phyloP scores from a whole-genome alignment of 805 yeast genomes.

The Metschnikowia gelsemii region DNA sequence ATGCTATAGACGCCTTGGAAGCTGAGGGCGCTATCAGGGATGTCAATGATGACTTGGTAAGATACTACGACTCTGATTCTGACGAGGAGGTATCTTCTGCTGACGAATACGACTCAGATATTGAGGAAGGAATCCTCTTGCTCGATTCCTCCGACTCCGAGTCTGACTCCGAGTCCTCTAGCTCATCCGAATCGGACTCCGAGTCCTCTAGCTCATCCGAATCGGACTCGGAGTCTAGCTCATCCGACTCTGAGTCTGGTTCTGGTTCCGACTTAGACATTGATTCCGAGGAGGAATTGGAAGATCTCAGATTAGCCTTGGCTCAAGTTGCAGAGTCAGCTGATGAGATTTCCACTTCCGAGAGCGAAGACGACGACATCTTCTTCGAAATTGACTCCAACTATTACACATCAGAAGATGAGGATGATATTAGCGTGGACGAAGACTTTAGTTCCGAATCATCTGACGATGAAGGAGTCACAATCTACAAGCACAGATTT shows the following conservation, averaged over 20 bases:
- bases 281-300: slow-evolving; percentile 29
- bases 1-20: slow-evolving; percentile 33
- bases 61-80: slow-evolving; percentile 26
- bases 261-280: slow-evolving; percentile 29
- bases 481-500: slow-evolving; percentile 42
- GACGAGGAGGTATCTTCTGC: slow-evolving; percentile 12
- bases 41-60: slow-evolving; percentile 27
- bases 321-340: slow-evolving; percentile 20
- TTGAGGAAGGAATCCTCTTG: slow-evolving; percentile 15
- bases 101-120: slow-evolving; percentile 19
- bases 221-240: slow-evolving; percentile 10
- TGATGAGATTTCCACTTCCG: slow-evolving; percentile 20
- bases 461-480: slow-evolving; percentile 40
- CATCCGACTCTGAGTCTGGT: slow-evolving; percentile 10
- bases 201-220: slow-evolving; percentile 19
- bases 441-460: slow-evolving; percentile 26
- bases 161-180: slow-evolving; percentile 13
- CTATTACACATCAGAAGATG: slow-evolving; percentile 23
- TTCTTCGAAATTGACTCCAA: slow-evolving; percentile 36
- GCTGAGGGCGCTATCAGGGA: slow-evolving; percentile 25
- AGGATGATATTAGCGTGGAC: slow-evolving; percentile 22
- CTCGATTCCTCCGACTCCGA: slow-evolving; percentile 13
- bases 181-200: slow-evolving; percentile 22
- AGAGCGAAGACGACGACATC: slow-evolving; percentile 19
- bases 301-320: slow-evolving; percentile 21